Base-by-base conservation (phyloP, 2,329 filamentous ascomycete species). In the Pseudomassariella vexata region DNA sequence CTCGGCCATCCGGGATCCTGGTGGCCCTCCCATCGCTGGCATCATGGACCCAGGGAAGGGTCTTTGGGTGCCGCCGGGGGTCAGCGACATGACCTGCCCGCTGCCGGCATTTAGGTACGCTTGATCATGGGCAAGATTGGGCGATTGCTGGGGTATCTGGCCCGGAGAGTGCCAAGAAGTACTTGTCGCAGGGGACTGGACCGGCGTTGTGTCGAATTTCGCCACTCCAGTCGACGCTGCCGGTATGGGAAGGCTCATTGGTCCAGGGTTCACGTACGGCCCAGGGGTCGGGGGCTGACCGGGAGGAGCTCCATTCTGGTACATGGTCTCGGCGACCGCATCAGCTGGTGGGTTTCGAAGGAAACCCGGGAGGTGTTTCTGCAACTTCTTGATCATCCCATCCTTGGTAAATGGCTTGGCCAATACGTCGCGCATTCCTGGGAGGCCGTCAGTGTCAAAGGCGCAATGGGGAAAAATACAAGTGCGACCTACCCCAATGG, bases 351-450 rank as follows among this genome's bases (percentile, higher is more conserved):
- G 70, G 36, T 77, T 74, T 51, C 86, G 87, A 52, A 94, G 80
- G 39, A 95, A 70, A 53, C 88, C 82, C n/a, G 77, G 73, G 30
- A 96, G 68, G 53, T 95, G 87, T 52, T 90, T 94, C 58, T 92
- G 85, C 19, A 98, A 70, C 62, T 94, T 83, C 44, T 82, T 79
- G 35, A 86, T 71, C 66, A 92, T 85, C 23, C 84, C 85, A 45
- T 88, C 84, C 48, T 84, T 82, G 5, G 92, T 98, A 56, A 98
- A 98, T 0, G 92, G 92, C 54, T 98, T 98, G 0, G 92, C 90
- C 38, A 98, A 66, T 12, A 98, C 90, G 52, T 95, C 92, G 52
- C 95, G 94, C 89, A 98, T 95, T 25, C 90, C 89, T 95, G 46
- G 6, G 15, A 9, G 14, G 3, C 20, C 3, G 19, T 31, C 6